A percentile compares a stretch with the other conserved stretches of the same genome.
Conservation (phyloP, 768 basidiomycete species). For the Trametes coccinea region DNA sequence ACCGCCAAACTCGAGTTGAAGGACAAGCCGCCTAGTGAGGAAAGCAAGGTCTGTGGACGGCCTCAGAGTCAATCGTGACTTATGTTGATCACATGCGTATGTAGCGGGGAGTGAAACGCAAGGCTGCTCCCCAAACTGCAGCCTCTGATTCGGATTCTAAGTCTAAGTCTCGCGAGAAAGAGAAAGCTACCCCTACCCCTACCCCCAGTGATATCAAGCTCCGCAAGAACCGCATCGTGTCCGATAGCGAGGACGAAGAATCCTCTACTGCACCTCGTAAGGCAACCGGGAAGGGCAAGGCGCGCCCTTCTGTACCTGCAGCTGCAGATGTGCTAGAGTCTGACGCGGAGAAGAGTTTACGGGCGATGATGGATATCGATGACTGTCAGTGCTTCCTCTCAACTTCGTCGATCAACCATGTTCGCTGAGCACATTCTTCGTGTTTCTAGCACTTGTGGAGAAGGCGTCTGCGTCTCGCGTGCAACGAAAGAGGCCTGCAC, state of each 20-base stretch:
- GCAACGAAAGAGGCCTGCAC: constrained; percentile 23
- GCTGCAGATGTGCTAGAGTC: constrained; percentile 24
- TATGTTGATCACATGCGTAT: neutral
- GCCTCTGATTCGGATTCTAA: constrained; percentile 27
- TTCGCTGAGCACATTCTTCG: neutral
- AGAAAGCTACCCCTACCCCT: constrained; percentile 11
- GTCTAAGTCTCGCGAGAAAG: neutral
- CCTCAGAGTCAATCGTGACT: neutral
- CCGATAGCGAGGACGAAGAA: constrained; percentile 64
- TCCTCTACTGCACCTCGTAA: constrained; percentile 30
- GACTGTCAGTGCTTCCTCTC: constrained; percentile 47
- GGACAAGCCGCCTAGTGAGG: constrained; percentile 8
- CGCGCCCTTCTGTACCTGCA: constrained; percentile 32
- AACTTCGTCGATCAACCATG: neutral
- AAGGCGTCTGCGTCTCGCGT: constrained; percentile 16
- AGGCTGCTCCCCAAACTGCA: constrained; percentile 22
- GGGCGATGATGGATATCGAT: constrained; percentile 78
- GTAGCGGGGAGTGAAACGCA: constrained; percentile 36
- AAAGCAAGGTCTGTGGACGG: constrained; percentile 16
- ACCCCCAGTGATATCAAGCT: constrained; percentile 42
- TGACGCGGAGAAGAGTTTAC: constrained; percentile 44
- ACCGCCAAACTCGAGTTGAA: constrained; percentile 15
- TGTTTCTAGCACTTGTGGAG: constrained; percentile 14
- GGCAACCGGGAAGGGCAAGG: constrained; percentile 38
- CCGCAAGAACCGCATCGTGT: constrained; percentile 49